Conservation (phyloP, 164 flowering plant genomes). For the Aristolochia californica region DNA sequence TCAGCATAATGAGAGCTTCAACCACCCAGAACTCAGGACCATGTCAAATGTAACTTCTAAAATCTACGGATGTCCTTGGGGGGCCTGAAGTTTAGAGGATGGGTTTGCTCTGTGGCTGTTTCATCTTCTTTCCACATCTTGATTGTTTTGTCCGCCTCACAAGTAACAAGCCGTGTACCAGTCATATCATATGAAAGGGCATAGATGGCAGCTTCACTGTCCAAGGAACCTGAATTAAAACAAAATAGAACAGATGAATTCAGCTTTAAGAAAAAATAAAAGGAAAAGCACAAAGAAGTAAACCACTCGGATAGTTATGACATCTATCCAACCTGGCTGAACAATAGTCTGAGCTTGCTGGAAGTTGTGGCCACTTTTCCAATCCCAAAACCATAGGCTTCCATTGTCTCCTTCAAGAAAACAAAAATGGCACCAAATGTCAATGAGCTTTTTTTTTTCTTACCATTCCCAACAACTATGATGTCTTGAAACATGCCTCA, state of each 20-base stretch:
- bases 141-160: conserved; percentile 97
- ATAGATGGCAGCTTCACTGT: conserved; percentile 94
- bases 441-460: too few relatives aligned
- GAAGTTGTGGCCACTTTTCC: conserved; percentile 97
- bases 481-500: too few relatives aligned
- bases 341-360: conserved; percentile 95
- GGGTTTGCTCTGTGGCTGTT: conserved; percentile 86
- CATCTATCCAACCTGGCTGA: conserved; percentile 66
- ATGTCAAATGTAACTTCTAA: conserved; percentile 15
- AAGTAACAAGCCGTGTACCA: conserved; percentile 77
- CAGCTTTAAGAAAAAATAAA: background rate
- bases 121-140: conserved; percentile 99
- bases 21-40: too few relatives aligned
- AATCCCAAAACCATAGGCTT: conserved; percentile 98
- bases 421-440: background rate
- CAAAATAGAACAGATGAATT: background rate
- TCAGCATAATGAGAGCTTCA: too few relatives aligned
- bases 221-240: conserved; percentile 70
- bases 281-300: too few relatives aligned
- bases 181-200: conserved; percentile 73
- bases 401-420: conserved; percentile 80
- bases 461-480: too few relatives aligned
- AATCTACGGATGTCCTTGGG: conserved; percentile 87
- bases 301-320: too few relatives aligned
- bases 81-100: conserved; percentile 86